A percentile compares a stretch with the other conserved stretches of the same genome.
Conservation (phyloP, 352 stramenopile species). For the Phytophthora sp. region DNA sequence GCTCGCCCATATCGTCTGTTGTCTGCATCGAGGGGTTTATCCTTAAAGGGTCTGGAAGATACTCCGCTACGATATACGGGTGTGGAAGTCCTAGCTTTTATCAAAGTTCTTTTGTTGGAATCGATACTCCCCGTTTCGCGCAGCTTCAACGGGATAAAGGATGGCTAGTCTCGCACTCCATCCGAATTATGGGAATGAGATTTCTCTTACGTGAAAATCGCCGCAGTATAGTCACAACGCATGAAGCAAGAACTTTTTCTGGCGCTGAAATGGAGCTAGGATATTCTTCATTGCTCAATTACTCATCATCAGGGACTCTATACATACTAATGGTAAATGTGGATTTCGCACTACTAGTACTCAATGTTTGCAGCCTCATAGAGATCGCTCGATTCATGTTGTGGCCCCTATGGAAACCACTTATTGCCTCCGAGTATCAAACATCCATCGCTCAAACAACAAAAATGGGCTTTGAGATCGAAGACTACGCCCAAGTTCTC, state of each 20-base stretch:
- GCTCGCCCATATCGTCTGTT: constrained; percentile 40
- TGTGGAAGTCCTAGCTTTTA: constrained; percentile 45
- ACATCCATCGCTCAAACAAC: constrained; percentile 24
- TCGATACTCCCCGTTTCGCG: constrained; percentile 6
- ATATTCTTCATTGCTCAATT: constrained; percentile 45
- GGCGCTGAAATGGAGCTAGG: constrained; percentile 16
- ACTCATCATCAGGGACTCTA: constrained; percentile 48
- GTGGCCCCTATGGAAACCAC: constrained; percentile 34
- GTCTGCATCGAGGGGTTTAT: constrained; percentile 61
- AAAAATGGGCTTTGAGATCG: constrained; percentile 36
- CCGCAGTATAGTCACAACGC: constrained; percentile 25
- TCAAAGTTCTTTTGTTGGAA: constrained; percentile 38
- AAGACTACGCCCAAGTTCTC: constrained; percentile 46
- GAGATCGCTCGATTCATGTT: constrained; percentile 45
- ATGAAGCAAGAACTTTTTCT: not conserved
- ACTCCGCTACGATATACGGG: constrained; percentile 39
- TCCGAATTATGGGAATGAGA: constrained; percentile 41
- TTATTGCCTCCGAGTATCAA: constrained; percentile 20
- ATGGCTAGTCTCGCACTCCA: constrained; percentile 26
- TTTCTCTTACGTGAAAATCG: constrained; percentile 42
- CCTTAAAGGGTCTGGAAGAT: constrained; percentile 23
- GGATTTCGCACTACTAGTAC: constrained; percentile 43
- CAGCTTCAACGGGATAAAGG: constrained; percentile 35
- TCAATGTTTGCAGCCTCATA: constrained; percentile 32
- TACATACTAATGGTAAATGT: constrained; percentile 52